Base-by-base conservation (phyloP, 306 rosid species). In the Inga oerstediana region DNA sequence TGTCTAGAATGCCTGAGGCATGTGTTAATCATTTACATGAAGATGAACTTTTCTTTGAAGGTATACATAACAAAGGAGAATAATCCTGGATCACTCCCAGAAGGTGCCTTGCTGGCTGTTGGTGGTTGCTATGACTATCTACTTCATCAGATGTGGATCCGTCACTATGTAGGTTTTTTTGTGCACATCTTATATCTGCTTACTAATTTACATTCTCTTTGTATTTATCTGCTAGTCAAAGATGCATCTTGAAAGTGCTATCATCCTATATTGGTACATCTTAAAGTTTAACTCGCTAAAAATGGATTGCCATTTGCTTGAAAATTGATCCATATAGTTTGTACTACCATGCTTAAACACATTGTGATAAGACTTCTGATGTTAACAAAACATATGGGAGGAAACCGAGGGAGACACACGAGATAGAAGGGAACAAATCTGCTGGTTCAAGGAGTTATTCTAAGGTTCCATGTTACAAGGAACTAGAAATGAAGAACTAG, bases 71-170 rank as follows among this genome's bases (percentile, higher is more conserved):
- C 91, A 87, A 93, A 91, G 91, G 95, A 92, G 84, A 92, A 87
- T 85, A 83, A 49, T 88, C 80, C 95, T 79, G 94, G 97, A 68
- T 89, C 97, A 79, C 87, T 80, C 77, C 85, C 84, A 39, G 98
- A 95, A 77, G 98, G 97, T 82, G 81, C 83, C 81, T 86, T 95
- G 91, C 91, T 95, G 79, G 94, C 98, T 84, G 89, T 89, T 79
- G 98, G 98, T 30, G 98, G 98, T 76, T 90, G 97, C 88, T 92
- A 95, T 87, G 95, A 95, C 87, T 88, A 88, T 87, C 82, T 93
- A 88, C 91, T 95, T 81, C 94, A 89, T 75, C 93, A 89, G 81
- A 83, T 89, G 88, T 89, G 95, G 97, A 87, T 85, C 81, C 88
- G 46, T 68, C 89, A 91, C 83, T 83, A 84, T 84, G 98, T 95